phyloP scores from a whole-genome alignment of 2,329 filamentous ascomycete genomes.

The Trichoderma brevicompactum region DNA sequence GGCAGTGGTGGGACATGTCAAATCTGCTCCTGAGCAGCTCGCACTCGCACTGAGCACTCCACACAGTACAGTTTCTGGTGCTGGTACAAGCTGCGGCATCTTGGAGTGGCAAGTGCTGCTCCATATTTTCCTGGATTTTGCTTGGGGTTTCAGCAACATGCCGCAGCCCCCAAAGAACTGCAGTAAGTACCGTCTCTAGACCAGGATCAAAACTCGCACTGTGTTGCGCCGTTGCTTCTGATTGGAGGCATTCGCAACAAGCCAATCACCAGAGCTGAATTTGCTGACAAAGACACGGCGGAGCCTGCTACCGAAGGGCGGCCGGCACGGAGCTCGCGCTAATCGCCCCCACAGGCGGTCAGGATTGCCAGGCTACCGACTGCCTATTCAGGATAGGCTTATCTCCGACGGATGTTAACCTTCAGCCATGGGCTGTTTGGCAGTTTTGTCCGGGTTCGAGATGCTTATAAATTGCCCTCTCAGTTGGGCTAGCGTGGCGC shows the following conservation, averaged over 20 bases:
- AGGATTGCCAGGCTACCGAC: conserved; percentile 6
- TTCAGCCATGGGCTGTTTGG: background rate
- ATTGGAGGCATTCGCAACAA: background rate
- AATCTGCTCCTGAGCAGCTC: background rate
- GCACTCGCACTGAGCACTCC: no score
- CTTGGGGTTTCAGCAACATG: no score
- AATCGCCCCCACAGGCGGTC: background rate
- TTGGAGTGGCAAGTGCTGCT: no score
- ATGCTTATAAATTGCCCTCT: conserved; percentile 2
- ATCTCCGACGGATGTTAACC: background rate
- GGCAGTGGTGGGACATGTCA: background rate
- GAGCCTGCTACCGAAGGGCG: background rate
- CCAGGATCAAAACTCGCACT: background rate
- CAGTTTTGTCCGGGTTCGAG: no score
- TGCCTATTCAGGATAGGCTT: background rate
- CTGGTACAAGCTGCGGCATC: no score
- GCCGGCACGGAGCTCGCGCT: conserved; percentile 12
- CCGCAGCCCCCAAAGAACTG: no score
- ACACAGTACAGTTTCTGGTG: no score
- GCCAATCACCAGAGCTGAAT: background rate
- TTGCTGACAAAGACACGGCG: background rate
- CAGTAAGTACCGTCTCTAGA: no score
- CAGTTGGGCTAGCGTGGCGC: background rate
- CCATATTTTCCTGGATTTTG: no score
- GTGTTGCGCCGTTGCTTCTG: background rate